phyloP scores from a whole-genome alignment of 2,329 filamentous ascomycete genomes.

The Pseudodiploospora longispora region DNA sequence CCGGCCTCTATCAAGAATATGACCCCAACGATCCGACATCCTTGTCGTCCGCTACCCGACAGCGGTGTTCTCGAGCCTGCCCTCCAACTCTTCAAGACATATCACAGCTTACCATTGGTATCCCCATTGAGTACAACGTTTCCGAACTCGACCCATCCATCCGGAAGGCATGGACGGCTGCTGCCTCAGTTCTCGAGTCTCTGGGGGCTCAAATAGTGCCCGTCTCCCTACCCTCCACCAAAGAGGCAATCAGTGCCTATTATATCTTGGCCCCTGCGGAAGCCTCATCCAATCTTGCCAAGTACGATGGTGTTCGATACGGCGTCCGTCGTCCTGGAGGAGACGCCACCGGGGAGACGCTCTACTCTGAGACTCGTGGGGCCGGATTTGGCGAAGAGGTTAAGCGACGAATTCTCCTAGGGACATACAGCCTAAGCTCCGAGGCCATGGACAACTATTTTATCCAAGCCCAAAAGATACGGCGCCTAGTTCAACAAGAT shows the following conservation, averaged over 20 bases:
- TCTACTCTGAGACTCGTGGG: slow-evolving; percentile 71
- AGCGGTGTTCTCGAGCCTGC: slow-evolving; percentile 29
- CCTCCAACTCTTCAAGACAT: slow-evolving; percentile 17
- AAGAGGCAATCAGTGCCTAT: slow-evolving; percentile 81
- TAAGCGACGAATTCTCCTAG: slow-evolving; percentile 75
- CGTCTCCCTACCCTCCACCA: slow-evolving; percentile 75
- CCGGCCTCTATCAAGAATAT: slow-evolving; percentile 39
- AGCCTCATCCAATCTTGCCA: slow-evolving; percentile 90
- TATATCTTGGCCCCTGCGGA: slow-evolving; percentile 94
- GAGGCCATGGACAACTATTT: slow-evolving; percentile 95
- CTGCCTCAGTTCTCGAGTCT: slow-evolving; percentile 50
- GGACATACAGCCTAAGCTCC: slow-evolving; percentile 83
- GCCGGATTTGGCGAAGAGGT: slow-evolving; percentile 77
- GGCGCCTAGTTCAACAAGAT: slow-evolving; percentile 74
- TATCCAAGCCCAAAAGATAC: slow-evolving; percentile 81
- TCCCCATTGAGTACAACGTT: slow-evolving; percentile 80
- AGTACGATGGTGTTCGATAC: slow-evolving; percentile 95
- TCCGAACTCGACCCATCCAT: slow-evolving; percentile 65
- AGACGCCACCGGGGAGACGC: slow-evolving; percentile 49
- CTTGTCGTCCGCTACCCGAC: slow-evolving; percentile 48
- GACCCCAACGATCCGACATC: slow-evolving; percentile 72
- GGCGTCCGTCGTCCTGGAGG: slow-evolving; percentile 50
- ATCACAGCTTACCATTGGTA: slow-evolving; percentile 39
- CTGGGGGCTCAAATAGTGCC: slow-evolving; percentile 66
- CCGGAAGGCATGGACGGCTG: slow-evolving; percentile 58